A percentile compares a stretch with the other conserved stretches of the same genome.
Evolutionary conservation across 768 basidiomycete genomes (phyloP).

Genomic region (Arthromyces matolae): DNA sequence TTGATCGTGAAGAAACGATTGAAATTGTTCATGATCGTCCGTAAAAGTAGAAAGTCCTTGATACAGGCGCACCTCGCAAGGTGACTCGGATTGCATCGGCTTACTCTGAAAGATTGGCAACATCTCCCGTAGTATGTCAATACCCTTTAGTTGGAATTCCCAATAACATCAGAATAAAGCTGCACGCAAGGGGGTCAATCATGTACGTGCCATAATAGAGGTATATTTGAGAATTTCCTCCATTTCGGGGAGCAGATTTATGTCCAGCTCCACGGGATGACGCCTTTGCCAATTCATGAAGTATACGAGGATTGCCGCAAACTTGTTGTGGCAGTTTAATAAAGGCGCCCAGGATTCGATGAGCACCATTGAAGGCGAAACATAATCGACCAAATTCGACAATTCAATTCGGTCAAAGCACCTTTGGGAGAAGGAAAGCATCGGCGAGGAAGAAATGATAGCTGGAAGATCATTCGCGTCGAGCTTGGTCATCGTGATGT

Average conservation of each 20-base stretch:
- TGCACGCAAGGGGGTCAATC: neutral
- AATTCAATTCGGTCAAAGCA: constrained; percentile 31
- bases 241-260: neutral
- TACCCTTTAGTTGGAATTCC: constrained; percentile 1
- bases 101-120: neutral
- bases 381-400: constrained; percentile 23
- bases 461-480: constrained; percentile 32
- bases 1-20: constrained; percentile 22
- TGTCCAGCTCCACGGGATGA: constrained; percentile 3
- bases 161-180: neutral
- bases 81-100: neutral
- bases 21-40: constrained; percentile 24
- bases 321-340: constrained; percentile 24
- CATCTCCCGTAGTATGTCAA: neutral
- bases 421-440: constrained; percentile 21
- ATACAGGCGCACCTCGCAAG: neutral
- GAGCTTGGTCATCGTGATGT: constrained; percentile 25
- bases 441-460: constrained; percentile 21
- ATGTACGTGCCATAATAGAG: constrained; percentile 15
- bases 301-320: constrained; percentile 24
- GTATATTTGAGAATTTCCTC: constrained; percentile 12
- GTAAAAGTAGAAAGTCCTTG: constrained; percentile 18
- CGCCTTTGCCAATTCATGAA: constrained; percentile 27
- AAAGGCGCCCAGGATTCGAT: constrained; percentile 28
- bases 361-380: constrained; percentile 21